A percentile compares a stretch with the other conserved stretches of the same genome.
phyloP scores from a whole-genome alignment of 306 rosid species.

The Inga leiocalycina region DNA sequence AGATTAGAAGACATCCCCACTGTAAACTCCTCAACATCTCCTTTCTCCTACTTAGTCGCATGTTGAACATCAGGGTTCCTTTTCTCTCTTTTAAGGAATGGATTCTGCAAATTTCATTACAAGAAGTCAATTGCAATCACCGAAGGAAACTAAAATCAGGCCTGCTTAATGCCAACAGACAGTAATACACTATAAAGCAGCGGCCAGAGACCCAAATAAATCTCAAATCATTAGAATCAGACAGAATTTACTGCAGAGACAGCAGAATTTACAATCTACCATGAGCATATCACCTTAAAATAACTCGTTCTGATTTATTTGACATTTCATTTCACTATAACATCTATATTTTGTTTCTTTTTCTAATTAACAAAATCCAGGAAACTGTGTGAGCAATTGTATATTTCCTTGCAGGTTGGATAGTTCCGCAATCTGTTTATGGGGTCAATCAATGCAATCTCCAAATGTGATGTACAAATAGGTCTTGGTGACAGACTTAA shows the following conservation, averaged over 20 bases:
- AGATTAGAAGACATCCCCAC: slow-evolving; percentile 26
- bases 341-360: not conserved
- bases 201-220: not conserved
- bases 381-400: not conserved
- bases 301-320: not conserved
- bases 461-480: not conserved
- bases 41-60: slow-evolving; percentile 44
- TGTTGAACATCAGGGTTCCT: slow-evolving; percentile 45
- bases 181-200: not conserved
- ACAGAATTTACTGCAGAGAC: not conserved
- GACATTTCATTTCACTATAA: not conserved
- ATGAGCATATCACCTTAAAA: not conserved
- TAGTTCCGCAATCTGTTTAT: not conserved
- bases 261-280: not conserved
- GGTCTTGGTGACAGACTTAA: not conserved
- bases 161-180: slow-evolving; percentile 5
- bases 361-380: not conserved
- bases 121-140: slow-evolving; percentile 14
- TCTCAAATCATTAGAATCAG: not conserved
- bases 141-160: not conserved
- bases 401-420: not conserved
- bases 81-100: slow-evolving; percentile 47
- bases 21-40: slow-evolving; percentile 24
- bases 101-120: slow-evolving; percentile 57
- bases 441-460: not conserved